These are phyloP conservation scores for Chernovozyma aurita DNA, from an alignment of 1,139 yeast genomes.

Conservation along the genomic window DNA sequence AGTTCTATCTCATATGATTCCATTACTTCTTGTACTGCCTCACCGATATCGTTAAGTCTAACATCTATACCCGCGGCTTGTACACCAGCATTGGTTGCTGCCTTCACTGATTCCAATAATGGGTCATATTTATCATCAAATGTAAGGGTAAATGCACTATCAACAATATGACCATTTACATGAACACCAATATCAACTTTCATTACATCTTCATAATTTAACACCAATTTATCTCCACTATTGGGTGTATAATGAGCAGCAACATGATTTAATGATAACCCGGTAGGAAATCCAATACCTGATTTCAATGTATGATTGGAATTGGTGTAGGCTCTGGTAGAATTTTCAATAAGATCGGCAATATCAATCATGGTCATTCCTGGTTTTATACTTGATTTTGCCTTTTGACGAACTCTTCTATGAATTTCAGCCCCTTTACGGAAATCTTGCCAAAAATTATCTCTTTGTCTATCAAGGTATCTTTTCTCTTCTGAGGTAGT, in stretches of 20 bases:
- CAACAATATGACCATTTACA: slow-evolving; percentile 91
- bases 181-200: slow-evolving; percentile 98
- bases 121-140: slow-evolving; percentile 82
- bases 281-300: slow-evolving; percentile 98
- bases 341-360: slow-evolving; percentile 84
- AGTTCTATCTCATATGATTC: slow-evolving; percentile 91
- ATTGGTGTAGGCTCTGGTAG: slow-evolving; percentile 69
- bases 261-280: slow-evolving; percentile 84
- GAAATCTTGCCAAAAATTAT: slow-evolving; percentile 74
- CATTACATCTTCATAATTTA: slow-evolving; percentile 86
- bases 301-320: slow-evolving; percentile 63
- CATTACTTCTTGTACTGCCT: slow-evolving; percentile 94
- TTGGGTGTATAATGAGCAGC: slow-evolving; percentile 99
- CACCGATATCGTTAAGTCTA: slow-evolving; percentile 91
- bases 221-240: slow-evolving; percentile 81
- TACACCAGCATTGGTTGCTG: slow-evolving; percentile 92
- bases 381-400: slow-evolving; percentile 71
- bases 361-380: slow-evolving; percentile 91
- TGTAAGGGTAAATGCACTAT: slow-evolving; percentile 91
- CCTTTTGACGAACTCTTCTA: slow-evolving; percentile 81
- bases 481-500: slow-evolving; percentile 85
- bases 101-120: slow-evolving; percentile 77
- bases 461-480: slow-evolving; percentile 65
- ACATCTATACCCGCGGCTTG: slow-evolving; percentile 95
- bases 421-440: slow-evolving; percentile 96